Evolutionary conservation across 2,329 filamentous ascomycete species (phyloP).

Genomic region (Cercospora citrullina): DNA sequence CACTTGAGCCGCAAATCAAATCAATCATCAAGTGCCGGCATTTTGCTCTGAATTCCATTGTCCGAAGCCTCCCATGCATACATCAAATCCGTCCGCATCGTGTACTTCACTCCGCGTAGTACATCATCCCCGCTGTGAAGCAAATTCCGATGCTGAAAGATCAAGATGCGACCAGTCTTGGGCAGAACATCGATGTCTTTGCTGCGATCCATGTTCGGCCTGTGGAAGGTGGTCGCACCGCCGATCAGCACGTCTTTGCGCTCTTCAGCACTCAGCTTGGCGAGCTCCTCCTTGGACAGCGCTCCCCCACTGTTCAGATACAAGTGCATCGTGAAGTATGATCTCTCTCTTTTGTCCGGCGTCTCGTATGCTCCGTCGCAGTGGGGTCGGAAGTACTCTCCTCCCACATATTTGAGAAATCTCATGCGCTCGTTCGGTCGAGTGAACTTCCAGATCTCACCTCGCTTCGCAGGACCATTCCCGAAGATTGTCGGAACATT

Average conservation of each 20-base stretch:
- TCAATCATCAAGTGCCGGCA: conserved; percentile 20
- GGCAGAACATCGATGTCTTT: conserved; percentile 49
- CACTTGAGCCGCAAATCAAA: neutral
- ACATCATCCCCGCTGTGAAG: conserved; percentile 59
- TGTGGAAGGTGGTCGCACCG: conserved; percentile 57
- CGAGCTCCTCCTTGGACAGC: conserved; percentile 21
- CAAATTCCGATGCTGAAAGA: conserved; percentile 58
- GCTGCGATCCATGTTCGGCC: conserved; percentile 31
- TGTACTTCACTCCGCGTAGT: conserved; percentile 55
- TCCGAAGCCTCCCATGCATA: conserved; percentile 42
- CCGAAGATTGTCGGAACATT: conserved; percentile 48
- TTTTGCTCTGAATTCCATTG: conserved; percentile 18
- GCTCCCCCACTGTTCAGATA: conserved; percentile 41
- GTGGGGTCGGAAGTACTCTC: conserved; percentile 74
- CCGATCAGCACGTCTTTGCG: conserved; percentile 45
- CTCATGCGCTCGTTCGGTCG: conserved; percentile 71
- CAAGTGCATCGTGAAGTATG: conserved; percentile 57
- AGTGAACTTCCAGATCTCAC: conserved; percentile 46
- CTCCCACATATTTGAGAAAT: conserved; percentile 70
- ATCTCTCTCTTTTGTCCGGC: conserved; percentile 52
- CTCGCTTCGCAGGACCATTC: conserved; percentile 44
- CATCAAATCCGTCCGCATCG: conserved; percentile 59
- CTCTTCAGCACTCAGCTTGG: conserved; percentile 33
- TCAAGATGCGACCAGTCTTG: conserved; percentile 53
- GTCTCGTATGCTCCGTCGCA: conserved; percentile 66